Base-by-base conservation (phyloP, 2,329 filamentous ascomycete genomes). In the Claviceps arundinis region DNA sequence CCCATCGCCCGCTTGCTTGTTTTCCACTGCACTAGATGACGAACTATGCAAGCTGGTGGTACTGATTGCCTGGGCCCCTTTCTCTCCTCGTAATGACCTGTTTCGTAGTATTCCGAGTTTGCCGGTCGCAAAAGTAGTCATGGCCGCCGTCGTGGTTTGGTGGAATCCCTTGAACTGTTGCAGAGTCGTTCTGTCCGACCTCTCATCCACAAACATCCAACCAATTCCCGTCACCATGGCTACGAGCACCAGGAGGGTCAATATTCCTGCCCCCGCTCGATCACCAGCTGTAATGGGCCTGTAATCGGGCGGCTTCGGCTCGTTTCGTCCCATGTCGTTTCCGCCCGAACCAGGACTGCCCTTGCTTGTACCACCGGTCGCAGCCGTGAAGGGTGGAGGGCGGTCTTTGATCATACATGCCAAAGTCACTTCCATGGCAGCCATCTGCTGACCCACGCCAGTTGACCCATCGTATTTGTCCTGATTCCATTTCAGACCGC, bases 371-470 rank as follows among this genome's bases (percentile, higher is more conserved):
- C 83, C 83, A 49, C 83, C 84, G 1, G 67, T 79, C 4, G 67
- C 59, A 26, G 71, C 64, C 4, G 74, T 78, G 42, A 75, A 66
- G 0, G 75, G 73, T 1, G 66, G 62, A 0, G 59, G 52, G 9
- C 68, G 67, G 6, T 71, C 56, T 38, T 70, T 58, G 48, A 84
- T 76, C 63, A 83, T 71, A 58, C 79, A 82, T 40, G 76, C 75
- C 46, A 86, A 73, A 6, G 84, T 75, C 9, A 84, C 72, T 60
- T 85, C 80, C 63, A 87, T 69, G 2, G 78, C 81, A 1, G 78
- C 74, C 83, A 87, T 87, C 65, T 86, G 82, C 63, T 86, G 81
- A 5, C 84, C 84, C 2, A 86, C 76, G 6, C 82, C 83, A 6
- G 71, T 74, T 1, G 70, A 72, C 24, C 78, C 77, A 61, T 85